Conservation (phyloP, 257 asterid species). For the Thymus quinquecostatus region DNA sequence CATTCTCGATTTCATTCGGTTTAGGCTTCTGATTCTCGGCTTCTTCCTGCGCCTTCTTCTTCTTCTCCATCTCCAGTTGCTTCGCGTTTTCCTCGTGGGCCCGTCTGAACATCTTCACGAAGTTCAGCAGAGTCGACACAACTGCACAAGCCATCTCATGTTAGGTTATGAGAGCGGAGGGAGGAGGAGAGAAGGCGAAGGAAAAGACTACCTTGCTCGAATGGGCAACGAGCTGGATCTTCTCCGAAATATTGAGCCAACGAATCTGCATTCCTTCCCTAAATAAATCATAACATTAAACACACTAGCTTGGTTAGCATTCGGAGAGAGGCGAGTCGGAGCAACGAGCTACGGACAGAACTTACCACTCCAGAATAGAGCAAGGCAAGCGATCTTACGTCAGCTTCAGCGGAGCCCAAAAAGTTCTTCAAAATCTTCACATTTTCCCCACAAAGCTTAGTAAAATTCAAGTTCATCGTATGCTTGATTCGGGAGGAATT, state of each 20-base stretch:
- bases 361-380: slow-evolving; percentile 81
- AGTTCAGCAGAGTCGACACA: slow-evolving; percentile 69
- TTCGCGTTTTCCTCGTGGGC: slow-evolving; percentile 75
- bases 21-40: slow-evolving; percentile 49
- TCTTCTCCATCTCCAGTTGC: slow-evolving; percentile 73
- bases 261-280: slow-evolving; percentile 72
- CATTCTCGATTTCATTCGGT: slow-evolving; percentile 26
- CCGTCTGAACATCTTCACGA: slow-evolving; percentile 68
- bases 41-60: slow-evolving; percentile 68
- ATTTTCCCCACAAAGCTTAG: slow-evolving; percentile 27
- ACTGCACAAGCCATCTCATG: slow-evolving; percentile 51
- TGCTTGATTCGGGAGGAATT: slow-evolving; percentile 15
- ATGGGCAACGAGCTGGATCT: slow-evolving; percentile 75
- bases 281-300: slow-evolving; percentile 28
- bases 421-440: slow-evolving; percentile 67
- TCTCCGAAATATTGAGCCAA: slow-evolving; percentile 68
- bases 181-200: neutral
- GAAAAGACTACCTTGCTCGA: slow-evolving; percentile 61
- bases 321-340: neutral
- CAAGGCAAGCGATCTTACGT: slow-evolving; percentile 74
- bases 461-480: neutral
- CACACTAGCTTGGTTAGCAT: slow-evolving; percentile 12
- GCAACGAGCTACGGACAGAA: slow-evolving; percentile 14
- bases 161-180: too few relatives aligned
- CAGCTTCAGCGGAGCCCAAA: slow-evolving; percentile 62